phyloP scores from a whole-genome alignment of 331 rosid genomes.

The Prunus yedoensis region DNA sequence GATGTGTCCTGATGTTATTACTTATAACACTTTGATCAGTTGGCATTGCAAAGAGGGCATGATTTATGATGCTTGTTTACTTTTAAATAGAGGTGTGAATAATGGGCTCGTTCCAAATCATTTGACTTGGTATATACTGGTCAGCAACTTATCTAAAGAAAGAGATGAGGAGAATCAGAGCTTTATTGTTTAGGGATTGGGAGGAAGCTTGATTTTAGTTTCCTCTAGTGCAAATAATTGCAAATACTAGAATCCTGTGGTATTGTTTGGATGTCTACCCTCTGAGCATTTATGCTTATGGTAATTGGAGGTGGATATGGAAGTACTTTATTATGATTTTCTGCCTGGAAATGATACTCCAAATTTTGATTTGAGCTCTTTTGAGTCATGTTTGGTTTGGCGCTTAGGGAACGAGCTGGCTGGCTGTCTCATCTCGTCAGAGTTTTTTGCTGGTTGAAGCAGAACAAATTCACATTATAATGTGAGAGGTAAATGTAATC shows the following conservation, averaged over 20 bases:
- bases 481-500: slow-evolving; percentile 5
- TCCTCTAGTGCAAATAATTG: neutral
- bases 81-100: slow-evolving; percentile 62
- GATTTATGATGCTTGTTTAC: slow-evolving; percentile 59
- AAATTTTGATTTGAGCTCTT: neutral
- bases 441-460: neutral
- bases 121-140: slow-evolving; percentile 73
- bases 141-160: slow-evolving; percentile 43
- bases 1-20: slow-evolving; percentile 64
- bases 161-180: slow-evolving; percentile 25
- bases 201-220: neutral
- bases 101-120: slow-evolving; percentile 72
- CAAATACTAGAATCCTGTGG: neutral
- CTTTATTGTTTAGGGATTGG: neutral
- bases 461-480: neutral
- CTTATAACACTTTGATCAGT: slow-evolving; percentile 74
- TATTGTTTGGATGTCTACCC: neutral
- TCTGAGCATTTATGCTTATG: neutral
- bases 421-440: neutral
- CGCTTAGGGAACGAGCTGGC: neutral
- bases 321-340: neutral
- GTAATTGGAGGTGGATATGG: neutral
- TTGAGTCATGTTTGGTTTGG: neutral
- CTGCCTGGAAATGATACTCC: neutral
- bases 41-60: slow-evolving; percentile 65